These are phyloP conservation scores for Fusarium sp. DNA, from an alignment of 2,329 filamentous ascomycete species.

Conservation along the genomic window DNA sequence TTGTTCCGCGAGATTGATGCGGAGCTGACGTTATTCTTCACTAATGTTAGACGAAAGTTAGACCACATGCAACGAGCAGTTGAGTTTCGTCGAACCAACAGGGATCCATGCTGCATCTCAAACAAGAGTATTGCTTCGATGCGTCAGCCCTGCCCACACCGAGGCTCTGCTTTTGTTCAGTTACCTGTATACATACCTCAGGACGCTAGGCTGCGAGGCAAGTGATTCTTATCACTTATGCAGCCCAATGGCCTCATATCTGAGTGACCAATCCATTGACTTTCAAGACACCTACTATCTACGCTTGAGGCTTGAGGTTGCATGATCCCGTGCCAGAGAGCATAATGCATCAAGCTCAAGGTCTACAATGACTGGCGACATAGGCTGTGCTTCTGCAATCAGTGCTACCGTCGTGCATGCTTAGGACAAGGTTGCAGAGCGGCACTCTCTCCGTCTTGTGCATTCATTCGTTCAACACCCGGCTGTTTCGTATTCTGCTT, in stretches of 20 bases:
- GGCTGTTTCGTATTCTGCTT: conserved; percentile 35
- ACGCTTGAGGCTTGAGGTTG: conserved; percentile 8
- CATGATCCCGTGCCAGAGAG: conserved; percentile 18
- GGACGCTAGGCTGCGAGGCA: conserved; percentile 23
- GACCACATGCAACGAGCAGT: neutral
- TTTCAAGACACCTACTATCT: conserved; percentile 21
- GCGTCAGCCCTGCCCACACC: conserved; percentile 26
- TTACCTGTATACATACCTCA: conserved; percentile 15
- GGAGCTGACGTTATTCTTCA: neutral
- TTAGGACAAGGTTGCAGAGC: conserved; percentile 37
- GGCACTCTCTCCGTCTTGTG: conserved; percentile 24
- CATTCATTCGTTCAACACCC: conserved; percentile 31
- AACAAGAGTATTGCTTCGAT: neutral
- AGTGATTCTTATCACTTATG: conserved; percentile 23
- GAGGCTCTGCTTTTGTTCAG: conserved; percentile 17
- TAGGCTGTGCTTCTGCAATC: conserved; percentile 36
- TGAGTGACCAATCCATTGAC: conserved; percentile 13
- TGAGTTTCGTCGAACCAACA: conserved; percentile 8
- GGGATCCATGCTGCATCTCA: conserved; percentile 8
- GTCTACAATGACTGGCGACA: conserved; percentile 31
- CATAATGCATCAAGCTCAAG: conserved; percentile 31
- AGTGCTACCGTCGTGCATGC: conserved; percentile 38
- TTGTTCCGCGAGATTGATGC: neutral
- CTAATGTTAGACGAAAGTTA: conserved; percentile 1
- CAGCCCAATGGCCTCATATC: conserved; percentile 31